A percentile compares a stretch with the other conserved stretches of the same genome.
These are phyloP conservation scores for Parsonsia alboflavescens DNA, from an alignment of 257 asterid genomes.

Conservation along the genomic window DNA sequence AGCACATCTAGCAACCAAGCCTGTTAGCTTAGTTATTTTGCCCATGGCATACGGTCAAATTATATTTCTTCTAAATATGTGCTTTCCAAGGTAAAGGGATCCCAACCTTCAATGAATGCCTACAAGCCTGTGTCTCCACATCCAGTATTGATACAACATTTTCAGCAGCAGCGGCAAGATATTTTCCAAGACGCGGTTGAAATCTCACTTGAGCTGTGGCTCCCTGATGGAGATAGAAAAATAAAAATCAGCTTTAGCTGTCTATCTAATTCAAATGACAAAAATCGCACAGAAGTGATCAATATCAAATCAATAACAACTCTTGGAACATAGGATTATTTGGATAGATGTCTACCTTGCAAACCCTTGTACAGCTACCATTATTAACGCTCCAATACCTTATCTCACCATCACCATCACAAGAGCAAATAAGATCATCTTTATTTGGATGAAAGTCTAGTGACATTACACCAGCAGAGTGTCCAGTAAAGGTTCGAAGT, in stretches of 20 bases:
- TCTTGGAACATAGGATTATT: too few relatives aligned
- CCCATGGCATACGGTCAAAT: neutral
- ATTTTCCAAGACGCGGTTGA: slow-evolving; percentile 87
- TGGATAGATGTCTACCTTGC: slow-evolving; percentile 81
- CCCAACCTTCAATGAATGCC: slow-evolving; percentile 73
- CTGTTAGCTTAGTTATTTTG: neutral
- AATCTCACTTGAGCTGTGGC: slow-evolving; percentile 86
- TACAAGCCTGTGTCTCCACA: slow-evolving; percentile 69
- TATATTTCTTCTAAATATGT: too few relatives aligned
- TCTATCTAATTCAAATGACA: neutral
- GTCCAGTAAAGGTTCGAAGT: slow-evolving; percentile 83
- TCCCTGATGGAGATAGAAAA: slow-evolving; percentile 50
- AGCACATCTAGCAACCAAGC: neutral
- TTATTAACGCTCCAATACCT: slow-evolving; percentile 82
- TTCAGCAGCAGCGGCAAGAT: slow-evolving; percentile 94
- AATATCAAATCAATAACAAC: neutral
- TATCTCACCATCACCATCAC: slow-evolving; percentile 93
- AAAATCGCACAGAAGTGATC: neutral
- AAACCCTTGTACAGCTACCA: slow-evolving; percentile 67
- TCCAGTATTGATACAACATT: slow-evolving; percentile 82
- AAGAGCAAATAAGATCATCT: slow-evolving; percentile 89
- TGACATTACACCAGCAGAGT: slow-evolving; percentile 81
- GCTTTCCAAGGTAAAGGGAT: neutral
- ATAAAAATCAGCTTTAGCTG: neutral
- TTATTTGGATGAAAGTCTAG: slow-evolving; percentile 94